Evolutionary conservation across 768 basidiomycete species (phyloP).

Genomic region (Tremella yokohamensis): DNA sequence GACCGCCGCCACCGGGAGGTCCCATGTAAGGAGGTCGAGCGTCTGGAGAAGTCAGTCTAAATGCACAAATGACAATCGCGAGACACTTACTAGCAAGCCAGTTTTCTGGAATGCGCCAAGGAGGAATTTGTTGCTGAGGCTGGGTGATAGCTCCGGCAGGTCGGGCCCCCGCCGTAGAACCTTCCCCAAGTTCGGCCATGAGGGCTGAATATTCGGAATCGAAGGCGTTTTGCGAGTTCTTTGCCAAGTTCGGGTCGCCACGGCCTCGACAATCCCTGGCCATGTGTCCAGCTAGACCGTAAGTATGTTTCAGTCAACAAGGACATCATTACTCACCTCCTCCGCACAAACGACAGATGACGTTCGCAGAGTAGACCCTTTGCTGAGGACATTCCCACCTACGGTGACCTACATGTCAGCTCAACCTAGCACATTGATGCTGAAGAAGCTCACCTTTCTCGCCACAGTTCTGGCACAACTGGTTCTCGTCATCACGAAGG

Average conservation of each 20-base stretch:
- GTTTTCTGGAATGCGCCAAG: conserved; percentile 51
- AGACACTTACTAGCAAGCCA: conserved; percentile 42
- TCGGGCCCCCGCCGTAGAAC: conserved; percentile 39
- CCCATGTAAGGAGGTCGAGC: conserved; percentile 3
- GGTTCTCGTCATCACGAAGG: conserved; percentile 98
- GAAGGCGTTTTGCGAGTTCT: conserved; percentile 65
- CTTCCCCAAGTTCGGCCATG: conserved; percentile 97
- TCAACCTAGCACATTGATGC: background rate
- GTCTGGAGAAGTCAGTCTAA: background rate
- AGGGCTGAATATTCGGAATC: conserved; percentile 96
- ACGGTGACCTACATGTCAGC: conserved; percentile 88
- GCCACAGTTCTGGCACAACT: conserved; percentile 75
- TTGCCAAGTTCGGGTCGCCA: conserved; percentile 70
- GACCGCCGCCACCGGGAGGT: background rate
- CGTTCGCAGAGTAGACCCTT: conserved; percentile 96
- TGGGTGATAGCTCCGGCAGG: conserved; percentile 30
- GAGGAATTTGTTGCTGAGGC: conserved; percentile 46
- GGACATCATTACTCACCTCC: conserved; percentile 61
- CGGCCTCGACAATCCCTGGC: conserved; percentile 94
- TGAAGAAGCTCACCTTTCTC: conserved; percentile 37
- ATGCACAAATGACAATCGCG: background rate
- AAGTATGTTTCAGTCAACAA: no score
- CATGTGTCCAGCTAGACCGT: conserved; percentile 78
- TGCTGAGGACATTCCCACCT: conserved; percentile 99
- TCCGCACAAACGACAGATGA: conserved; percentile 97